phyloP scores from a whole-genome alignment of 2,329 filamentous ascomycete species.

The Dactylella cylindrospora region DNA sequence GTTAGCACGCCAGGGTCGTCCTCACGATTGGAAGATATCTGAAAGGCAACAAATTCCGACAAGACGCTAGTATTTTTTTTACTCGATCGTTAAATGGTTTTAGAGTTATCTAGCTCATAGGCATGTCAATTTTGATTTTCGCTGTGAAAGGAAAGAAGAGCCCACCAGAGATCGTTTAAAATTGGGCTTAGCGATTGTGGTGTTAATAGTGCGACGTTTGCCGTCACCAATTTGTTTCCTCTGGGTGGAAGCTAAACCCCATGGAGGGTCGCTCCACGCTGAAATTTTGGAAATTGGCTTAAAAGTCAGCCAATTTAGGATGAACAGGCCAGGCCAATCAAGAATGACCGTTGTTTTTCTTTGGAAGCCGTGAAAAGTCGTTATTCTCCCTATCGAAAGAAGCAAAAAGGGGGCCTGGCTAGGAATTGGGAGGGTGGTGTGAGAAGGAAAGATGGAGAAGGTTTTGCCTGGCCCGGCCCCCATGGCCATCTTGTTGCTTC shows the following conservation, averaged over 20 bases:
- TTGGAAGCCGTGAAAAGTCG: no score
- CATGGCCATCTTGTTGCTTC: no score
- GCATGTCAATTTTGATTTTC: no score
- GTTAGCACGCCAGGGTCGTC: neutral
- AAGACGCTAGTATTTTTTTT: no score
- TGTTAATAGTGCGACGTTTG: slow-evolving; percentile 36
- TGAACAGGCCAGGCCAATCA: no score
- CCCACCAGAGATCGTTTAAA: no score
- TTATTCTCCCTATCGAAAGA: slow-evolving; percentile 10
- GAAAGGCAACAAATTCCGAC: slow-evolving; percentile 4
- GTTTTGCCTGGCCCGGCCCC: neutral
- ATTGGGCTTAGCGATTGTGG: slow-evolving; percentile 22
- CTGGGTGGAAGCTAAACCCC: slow-evolving; percentile 19
- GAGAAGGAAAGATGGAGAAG: slow-evolving; percentile 3
- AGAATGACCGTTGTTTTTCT: no score
- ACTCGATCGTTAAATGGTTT: no score
- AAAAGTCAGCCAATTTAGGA: slow-evolving; percentile 10
- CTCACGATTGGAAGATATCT: slow-evolving; percentile 1
- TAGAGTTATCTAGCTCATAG: no score
- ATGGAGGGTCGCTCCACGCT: no score
- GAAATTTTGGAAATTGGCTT: slow-evolving; percentile 35
- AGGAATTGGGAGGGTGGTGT: neutral
- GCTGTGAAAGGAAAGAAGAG: no score
- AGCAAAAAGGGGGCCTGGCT: slow-evolving; percentile 7
- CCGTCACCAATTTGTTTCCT: slow-evolving; percentile 42